Evolutionary conservation across 345 rosid species (phyloP).

Genomic region (Schrenkiella parvula): DNA sequence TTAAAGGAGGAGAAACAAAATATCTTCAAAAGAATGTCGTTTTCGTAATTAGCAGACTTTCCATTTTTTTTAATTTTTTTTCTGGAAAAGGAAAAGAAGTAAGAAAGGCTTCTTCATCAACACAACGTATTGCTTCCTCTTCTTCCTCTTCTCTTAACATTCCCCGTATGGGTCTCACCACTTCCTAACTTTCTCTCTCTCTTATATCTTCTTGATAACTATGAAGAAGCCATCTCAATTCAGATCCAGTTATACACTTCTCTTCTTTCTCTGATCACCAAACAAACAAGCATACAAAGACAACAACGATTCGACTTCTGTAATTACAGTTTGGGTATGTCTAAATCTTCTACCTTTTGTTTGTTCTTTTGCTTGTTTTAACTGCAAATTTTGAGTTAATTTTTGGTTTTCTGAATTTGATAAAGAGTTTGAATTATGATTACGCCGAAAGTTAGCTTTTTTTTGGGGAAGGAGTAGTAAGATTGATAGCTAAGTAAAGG

Average conservation of each 20-base stretch:
- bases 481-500: constrained; percentile 36
- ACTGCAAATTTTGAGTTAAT: background rate
- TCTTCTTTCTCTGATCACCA: constrained; percentile 26
- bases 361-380: background rate
- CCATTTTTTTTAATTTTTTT: background rate
- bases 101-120: constrained; percentile 19
- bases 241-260: constrained; percentile 33
- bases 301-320: constrained; percentile 14
- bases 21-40: constrained; percentile 30
- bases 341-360: background rate
- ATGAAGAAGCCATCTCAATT: constrained; percentile 27
- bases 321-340: constrained; percentile 8
- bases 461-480: constrained; percentile 23
- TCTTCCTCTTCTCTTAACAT: constrained; percentile 15
- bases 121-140: constrained; percentile 25
- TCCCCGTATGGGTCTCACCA: constrained; percentile 31
- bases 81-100: constrained; percentile 6
- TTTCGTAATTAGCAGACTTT: constrained; percentile 30
- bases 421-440: constrained; percentile 11
- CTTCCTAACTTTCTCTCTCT: constrained; percentile 19
- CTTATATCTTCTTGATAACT: constrained; percentile 13
- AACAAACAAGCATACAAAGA: background rate
- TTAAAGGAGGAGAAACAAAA: constrained; percentile 7
- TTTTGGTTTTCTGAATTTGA: background rate
- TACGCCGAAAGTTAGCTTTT: constrained; percentile 22